Evolutionary conservation across 768 basidiomycete genomes (phyloP).

Genomic region (Mycena rosella): DNA sequence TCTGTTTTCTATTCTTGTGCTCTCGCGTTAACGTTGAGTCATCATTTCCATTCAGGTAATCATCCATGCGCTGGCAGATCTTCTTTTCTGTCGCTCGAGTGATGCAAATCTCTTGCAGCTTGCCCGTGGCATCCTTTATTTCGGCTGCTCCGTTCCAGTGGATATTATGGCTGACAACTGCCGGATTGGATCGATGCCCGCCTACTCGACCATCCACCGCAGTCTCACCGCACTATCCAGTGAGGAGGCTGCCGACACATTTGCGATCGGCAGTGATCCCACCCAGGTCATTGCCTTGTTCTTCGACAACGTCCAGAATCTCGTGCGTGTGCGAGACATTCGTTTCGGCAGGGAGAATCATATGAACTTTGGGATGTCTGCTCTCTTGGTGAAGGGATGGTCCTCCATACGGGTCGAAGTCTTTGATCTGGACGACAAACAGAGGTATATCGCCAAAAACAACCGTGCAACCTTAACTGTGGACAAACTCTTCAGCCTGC

Average conservation of each 20-base stretch:
- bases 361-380: conserved; percentile 42
- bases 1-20: not conserved
- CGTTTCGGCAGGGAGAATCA: conserved; percentile 45
- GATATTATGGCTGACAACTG: conserved; percentile 34
- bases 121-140: conserved; percentile 35
- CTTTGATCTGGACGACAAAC: conserved; percentile 36
- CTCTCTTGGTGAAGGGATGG: conserved; percentile 30
- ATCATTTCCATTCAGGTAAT: conserved; percentile 7
- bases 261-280: conserved; percentile 33
- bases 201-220: conserved; percentile 40
- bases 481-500: conserved; percentile 37
- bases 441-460: not conserved
- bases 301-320: conserved; percentile 49
- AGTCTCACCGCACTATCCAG: conserved; percentile 35
- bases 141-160: conserved; percentile 31
- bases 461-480: not conserved
- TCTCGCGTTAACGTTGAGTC: not conserved
- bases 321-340: conserved; percentile 41
- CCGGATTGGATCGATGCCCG: conserved; percentile 33
- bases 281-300: conserved; percentile 33
- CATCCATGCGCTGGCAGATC: conserved; percentile 21
- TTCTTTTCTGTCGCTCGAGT: conserved; percentile 30
- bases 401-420: not conserved
- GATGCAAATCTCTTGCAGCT: conserved; percentile 38
- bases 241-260: conserved; percentile 35